phyloP scores from a whole-genome alignment of 495 filamentous ascomycete genomes.

The Aspergillus egyptiacus region DNA sequence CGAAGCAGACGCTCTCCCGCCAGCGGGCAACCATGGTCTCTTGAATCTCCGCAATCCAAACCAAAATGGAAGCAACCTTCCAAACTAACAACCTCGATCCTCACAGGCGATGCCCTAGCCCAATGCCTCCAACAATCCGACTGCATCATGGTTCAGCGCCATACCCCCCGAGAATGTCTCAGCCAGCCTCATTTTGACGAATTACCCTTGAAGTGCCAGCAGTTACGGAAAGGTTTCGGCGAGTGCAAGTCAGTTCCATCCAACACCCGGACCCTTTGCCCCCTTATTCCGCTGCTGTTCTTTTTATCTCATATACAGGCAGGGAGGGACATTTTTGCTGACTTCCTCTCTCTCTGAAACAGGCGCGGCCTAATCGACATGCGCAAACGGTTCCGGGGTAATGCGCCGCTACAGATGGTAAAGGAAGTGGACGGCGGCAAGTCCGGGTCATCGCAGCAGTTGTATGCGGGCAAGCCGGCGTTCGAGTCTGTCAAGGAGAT shows the following conservation, averaged over 20 bases:
- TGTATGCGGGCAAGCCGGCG: slow-evolving; percentile 76
- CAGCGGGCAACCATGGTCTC: neutral
- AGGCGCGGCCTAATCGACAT: slow-evolving; percentile 92
- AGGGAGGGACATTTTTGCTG: no score
- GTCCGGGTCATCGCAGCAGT: slow-evolving; percentile 42
- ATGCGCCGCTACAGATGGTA: slow-evolving; percentile 68
- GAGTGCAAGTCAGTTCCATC: slow-evolving; percentile 67
- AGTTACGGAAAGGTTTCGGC: slow-evolving; percentile 83
- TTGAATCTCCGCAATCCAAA: slow-evolving; percentile 2
- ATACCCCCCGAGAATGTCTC: slow-evolving; percentile 82
- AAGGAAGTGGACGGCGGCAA: slow-evolving; percentile 54
- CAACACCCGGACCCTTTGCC: no score
- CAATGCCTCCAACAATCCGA: slow-evolving; percentile 92
- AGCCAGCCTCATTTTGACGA: slow-evolving; percentile 68
- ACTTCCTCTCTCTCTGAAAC: no score
- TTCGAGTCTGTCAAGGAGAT: slow-evolving; percentile 51
- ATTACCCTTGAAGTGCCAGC: slow-evolving; percentile 82
- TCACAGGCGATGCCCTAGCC: slow-evolving; percentile 83
- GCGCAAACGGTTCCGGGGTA: slow-evolving; percentile 98
- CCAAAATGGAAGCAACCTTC: slow-evolving; percentile 8
- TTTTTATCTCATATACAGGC: no score
- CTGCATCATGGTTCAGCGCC: slow-evolving; percentile 85
- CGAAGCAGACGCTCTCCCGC: no score
- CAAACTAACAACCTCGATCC: slow-evolving; percentile 3
- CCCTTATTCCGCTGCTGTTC: no score